Percentiles rank a stretch among this genome's conserved stretches.
Conservation (phyloP, 139 green algal genomes). For the Marvania coccoides region DNA sequence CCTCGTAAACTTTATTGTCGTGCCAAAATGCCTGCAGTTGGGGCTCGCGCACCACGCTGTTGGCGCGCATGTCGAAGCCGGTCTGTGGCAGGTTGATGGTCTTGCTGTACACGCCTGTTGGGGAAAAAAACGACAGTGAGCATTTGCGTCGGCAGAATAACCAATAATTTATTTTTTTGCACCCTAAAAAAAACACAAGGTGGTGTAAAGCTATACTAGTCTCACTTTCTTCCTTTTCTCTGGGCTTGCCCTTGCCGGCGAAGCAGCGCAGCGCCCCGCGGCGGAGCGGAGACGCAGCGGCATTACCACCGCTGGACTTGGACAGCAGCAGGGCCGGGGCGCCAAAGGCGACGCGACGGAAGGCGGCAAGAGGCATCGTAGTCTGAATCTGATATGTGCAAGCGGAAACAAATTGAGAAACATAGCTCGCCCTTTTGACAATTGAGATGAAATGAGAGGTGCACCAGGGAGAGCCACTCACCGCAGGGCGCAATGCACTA, state of each 20-base stretch:
- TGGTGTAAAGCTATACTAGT: not conserved
- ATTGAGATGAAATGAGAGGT: too few species aligned
- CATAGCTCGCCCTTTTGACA: too few species aligned
- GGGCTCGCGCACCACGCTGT: constrained; percentile 81
- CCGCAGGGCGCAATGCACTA: not conserved
- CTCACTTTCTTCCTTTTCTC: constrained; percentile 7
- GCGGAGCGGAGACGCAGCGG: too few species aligned
- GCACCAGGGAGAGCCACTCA: not conserved
- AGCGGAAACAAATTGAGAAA: too few species aligned
- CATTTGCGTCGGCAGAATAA: not conserved
- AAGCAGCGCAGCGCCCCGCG: not conserved
- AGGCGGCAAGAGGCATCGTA: not conserved
- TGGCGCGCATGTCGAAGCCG: constrained; percentile 91
- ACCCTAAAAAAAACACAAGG: not conserved
- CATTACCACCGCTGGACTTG: too few species aligned
- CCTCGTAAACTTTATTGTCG: constrained; percentile 68
- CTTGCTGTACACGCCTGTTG: constrained; percentile 58
- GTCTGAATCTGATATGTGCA: too few species aligned
- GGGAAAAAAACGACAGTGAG: not conserved
- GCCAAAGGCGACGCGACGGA: not conserved
- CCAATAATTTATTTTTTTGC: not conserved
- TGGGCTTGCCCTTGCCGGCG: not conserved
- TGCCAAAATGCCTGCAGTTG: constrained; percentile 90
- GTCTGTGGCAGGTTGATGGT: constrained; percentile 91
- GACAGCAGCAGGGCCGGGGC: not conserved